Evolutionary conservation across 805 yeast genomes (phyloP).

Genomic region (Sungouiozyma intestinalis): DNA sequence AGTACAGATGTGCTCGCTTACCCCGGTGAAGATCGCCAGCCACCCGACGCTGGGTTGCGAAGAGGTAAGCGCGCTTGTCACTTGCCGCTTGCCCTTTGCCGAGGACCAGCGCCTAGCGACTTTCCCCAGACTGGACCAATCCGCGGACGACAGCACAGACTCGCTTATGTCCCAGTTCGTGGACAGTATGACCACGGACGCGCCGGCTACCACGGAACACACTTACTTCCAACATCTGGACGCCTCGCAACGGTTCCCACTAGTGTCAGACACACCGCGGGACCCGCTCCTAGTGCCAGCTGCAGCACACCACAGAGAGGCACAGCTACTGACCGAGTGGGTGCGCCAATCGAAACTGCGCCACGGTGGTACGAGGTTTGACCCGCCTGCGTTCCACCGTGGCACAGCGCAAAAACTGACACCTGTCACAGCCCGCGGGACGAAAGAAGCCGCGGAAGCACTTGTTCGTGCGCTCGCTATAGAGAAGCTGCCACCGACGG

Average conservation of each 20-base stretch:
- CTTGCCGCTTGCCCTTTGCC: constrained; percentile 54
- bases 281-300: constrained; percentile 25
- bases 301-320: constrained; percentile 22
- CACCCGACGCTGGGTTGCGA: constrained; percentile 2
- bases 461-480: constrained; percentile 15
- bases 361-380: constrained; percentile 12
- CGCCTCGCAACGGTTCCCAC: neutral
- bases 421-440: constrained; percentile 8
- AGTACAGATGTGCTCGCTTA: constrained; percentile 43
- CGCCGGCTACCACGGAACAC: constrained; percentile 9
- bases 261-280: neutral
- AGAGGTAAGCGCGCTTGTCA: constrained; percentile 33
- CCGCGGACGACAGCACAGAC: constrained; percentile 30
- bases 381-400: constrained; percentile 23
- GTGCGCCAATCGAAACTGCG: constrained; percentile 14
- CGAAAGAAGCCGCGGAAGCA: neutral
- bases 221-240: constrained; percentile 12
- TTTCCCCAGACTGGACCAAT: constrained; percentile 33
- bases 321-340: constrained; percentile 19
- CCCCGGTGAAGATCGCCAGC: constrained; percentile 31
- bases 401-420: constrained; percentile 11
- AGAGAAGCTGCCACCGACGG: constrained; percentile 9
- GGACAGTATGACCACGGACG: constrained; percentile 35
- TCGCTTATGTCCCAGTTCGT: constrained; percentile 36
- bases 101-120: constrained; percentile 64